Percentiles rank a stretch among this genome's conserved stretches.
Conservation (phyloP, 2,329 filamentous ascomycete genomes). For the Scedosporium apiospermum region DNA sequence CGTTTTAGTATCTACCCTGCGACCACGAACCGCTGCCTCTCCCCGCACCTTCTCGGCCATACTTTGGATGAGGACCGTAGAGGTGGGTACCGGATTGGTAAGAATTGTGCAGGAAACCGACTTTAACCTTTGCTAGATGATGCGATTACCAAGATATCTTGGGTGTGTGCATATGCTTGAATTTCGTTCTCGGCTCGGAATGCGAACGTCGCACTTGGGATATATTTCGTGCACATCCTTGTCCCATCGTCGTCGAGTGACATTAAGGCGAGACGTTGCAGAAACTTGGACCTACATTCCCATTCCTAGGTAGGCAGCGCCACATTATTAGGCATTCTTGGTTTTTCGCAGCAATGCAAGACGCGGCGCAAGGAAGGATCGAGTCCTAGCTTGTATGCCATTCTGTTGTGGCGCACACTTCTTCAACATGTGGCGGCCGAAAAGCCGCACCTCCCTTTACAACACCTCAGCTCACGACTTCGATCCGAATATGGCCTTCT, state of each 20-base stretch:
- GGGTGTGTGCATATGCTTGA: background rate
- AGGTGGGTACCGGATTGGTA: background rate
- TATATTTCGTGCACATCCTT: too few species aligned
- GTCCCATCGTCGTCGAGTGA: too few species aligned
- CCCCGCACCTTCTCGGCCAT: background rate
- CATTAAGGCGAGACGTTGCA: too few species aligned
- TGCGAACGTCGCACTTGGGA: too few species aligned
- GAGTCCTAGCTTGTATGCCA: background rate
- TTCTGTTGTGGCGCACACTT: background rate
- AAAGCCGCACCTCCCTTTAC: too few species aligned
- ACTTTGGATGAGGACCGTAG: background rate
- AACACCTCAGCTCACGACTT: too few species aligned
- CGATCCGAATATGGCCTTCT: background rate
- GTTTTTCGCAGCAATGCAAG: background rate
- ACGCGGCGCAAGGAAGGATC: background rate
- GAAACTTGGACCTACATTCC: too few species aligned
- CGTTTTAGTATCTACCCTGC: background rate
- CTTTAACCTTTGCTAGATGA: background rate
- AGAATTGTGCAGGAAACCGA: background rate
- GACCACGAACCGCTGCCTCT: background rate
- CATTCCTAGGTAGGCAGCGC: too few species aligned
- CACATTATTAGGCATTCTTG: background rate
- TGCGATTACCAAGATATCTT: background rate
- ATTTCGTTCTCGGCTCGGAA: too few species aligned
- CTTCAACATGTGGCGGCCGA: background rate